Conservation (phyloP, 2,329 filamentous ascomycete species). For the Diaporthe caulivora region DNA sequence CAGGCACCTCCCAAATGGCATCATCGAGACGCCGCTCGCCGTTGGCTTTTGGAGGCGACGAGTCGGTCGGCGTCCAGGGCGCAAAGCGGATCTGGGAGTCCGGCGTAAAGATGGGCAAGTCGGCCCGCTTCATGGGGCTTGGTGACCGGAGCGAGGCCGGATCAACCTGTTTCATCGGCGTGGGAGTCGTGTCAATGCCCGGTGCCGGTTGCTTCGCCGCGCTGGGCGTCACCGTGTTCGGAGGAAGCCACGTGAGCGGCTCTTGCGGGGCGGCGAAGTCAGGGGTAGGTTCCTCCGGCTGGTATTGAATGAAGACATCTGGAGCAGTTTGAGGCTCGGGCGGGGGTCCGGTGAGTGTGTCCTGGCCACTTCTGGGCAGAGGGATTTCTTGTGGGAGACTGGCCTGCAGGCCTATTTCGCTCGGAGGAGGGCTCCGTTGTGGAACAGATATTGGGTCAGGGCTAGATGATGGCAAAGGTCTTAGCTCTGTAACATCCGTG, state of each 20-base stretch:
- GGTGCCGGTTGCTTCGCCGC: slow-evolving; percentile 17
- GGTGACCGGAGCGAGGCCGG: slow-evolving; percentile 47
- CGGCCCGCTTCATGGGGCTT: slow-evolving; percentile 53
- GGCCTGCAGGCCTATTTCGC: slow-evolving; percentile 32
- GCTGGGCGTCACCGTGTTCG: slow-evolving; percentile 56
- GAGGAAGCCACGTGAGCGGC: slow-evolving; percentile 64
- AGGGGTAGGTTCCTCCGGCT: slow-evolving; percentile 65
- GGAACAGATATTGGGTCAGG: slow-evolving; percentile 29
- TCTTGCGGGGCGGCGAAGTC: slow-evolving; percentile 52
- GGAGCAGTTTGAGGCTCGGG: slow-evolving; percentile 39
- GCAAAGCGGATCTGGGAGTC: slow-evolving; percentile 64
- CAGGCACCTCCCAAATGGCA: slow-evolving; percentile 51
- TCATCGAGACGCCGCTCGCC: slow-evolving; percentile 37
- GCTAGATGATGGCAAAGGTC: slow-evolving; percentile 32
- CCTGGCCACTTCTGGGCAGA: not conserved
- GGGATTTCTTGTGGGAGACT: slow-evolving; percentile 12
- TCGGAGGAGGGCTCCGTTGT: slow-evolving; percentile 25
- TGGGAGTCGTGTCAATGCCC: slow-evolving; percentile 20
- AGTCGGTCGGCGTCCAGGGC: slow-evolving; percentile 38
- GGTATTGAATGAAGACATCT: slow-evolving; percentile 66
- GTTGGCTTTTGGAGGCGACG: slow-evolving; percentile 22
- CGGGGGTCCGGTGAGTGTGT: slow-evolving; percentile 6
- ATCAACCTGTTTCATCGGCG: slow-evolving; percentile 29
- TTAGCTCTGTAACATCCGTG: not conserved
- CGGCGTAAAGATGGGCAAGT: slow-evolving; percentile 55